phyloP scores from a whole-genome alignment of 2,329 filamentous ascomycete species.

The Reticulascus tulasneorum region DNA sequence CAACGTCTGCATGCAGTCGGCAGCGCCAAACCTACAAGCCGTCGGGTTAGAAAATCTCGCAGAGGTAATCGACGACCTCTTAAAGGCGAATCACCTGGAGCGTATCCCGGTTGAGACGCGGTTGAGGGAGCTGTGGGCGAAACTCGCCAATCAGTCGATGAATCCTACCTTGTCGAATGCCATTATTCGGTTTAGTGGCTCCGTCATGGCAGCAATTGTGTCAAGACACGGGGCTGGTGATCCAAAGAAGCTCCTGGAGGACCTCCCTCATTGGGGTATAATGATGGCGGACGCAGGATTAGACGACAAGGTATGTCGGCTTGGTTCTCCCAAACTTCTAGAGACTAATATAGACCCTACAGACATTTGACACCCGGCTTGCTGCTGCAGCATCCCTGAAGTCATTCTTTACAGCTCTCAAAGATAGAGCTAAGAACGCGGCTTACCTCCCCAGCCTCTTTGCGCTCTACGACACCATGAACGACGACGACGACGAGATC shows the following conservation, averaged over 20 bases:
- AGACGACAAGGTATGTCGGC: constrained; percentile 42
- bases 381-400: constrained; percentile 54
- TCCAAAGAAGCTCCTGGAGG: too few relatives aligned
- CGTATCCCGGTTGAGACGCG: constrained; percentile 27
- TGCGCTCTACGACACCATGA: constrained; percentile 69
- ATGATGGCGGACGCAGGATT: constrained; percentile 46
- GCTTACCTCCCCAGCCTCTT: constrained; percentile 55
- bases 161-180: constrained; percentile 48
- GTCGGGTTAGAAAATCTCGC: constrained; percentile 45
- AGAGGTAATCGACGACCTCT: constrained; percentile 35
- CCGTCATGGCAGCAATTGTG: constrained; percentile 33
- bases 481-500: constrained; percentile 91
- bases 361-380: constrained; percentile 63
- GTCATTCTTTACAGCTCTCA: constrained; percentile 40
- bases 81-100: constrained; percentile 21
- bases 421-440: constrained; percentile 16
- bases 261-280: constrained; percentile 39
- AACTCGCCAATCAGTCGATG: constrained; percentile 31
- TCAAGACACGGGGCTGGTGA: constrained; percentile 12
- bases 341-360: constrained; percentile 5
- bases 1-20: constrained; percentile 31
- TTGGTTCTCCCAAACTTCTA: constrained; percentile 2
- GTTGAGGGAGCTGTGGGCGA: constrained; percentile 37
- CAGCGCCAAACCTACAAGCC: constrained; percentile 41
- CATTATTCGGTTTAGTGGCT: constrained; percentile 43